phyloP scores from a whole-genome alignment of 2,329 filamentous ascomycete species.

The Emericellopsis cladophorae region DNA sequence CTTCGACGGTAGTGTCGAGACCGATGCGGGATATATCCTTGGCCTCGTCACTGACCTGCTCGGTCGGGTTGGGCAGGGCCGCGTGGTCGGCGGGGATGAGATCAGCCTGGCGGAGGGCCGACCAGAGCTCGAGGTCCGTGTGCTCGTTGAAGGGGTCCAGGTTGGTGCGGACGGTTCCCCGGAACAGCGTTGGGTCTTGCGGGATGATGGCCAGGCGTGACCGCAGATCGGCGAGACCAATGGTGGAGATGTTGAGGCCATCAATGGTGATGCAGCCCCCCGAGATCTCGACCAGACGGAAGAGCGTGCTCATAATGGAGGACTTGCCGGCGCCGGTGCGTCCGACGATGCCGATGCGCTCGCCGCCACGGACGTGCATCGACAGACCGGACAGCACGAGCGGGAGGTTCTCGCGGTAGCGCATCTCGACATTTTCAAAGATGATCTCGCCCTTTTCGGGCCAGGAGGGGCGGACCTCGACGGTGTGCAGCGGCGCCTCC shows the following conservation, averaged over 20 bases:
- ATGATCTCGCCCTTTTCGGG: conserved; percentile 74
- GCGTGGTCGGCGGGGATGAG: conserved; percentile 41
- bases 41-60: conserved; percentile 53
- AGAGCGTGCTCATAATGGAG: conserved; percentile 72
- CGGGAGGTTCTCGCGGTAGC: conserved; percentile 59
- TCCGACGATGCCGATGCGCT: conserved; percentile 71
- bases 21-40: conserved; percentile 61
- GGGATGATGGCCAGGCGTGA: conserved; percentile 72
- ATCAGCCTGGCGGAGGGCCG: conserved; percentile 63
- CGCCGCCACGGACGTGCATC: conserved; percentile 63
- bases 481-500: conserved; percentile 71
- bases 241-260: conserved; percentile 55
- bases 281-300: conserved; percentile 59
- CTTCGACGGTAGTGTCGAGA: conserved; percentile 76
- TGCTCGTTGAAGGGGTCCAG: conserved; percentile 73
- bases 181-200: conserved; percentile 74
- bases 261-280: conserved; percentile 52
- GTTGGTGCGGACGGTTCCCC: conserved; percentile 66
- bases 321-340: conserved; percentile 75
- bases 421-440: conserved; percentile 67
- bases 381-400: conserved; percentile 58
- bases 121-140: conserved; percentile 66
- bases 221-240: conserved; percentile 64
- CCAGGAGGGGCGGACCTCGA: conserved; percentile 64
- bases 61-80: conserved; percentile 17